A percentile compares a stretch with the other conserved stretches of the same genome.
These are phyloP conservation scores for Plasmodium knowlesi DNA, from an alignment of 169 alveolate species.

Conservation along the genomic window DNA sequence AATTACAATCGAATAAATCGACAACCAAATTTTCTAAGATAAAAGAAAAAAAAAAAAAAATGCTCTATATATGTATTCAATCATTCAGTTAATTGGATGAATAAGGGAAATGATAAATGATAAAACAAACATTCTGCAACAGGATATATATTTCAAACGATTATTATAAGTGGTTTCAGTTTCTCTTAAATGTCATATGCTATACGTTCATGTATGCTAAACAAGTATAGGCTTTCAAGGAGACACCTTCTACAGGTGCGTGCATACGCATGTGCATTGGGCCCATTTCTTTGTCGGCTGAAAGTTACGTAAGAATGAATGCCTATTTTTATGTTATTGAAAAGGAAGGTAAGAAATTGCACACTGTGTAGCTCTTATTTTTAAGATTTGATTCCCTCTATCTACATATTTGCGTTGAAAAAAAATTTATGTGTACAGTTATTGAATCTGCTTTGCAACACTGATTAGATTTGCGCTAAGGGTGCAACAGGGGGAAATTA, in stretches of 20 bases:
- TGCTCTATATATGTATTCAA: neutral
- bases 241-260: neutral
- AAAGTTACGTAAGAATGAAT: neutral
- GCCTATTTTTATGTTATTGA: neutral
- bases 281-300: neutral
- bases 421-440: neutral
- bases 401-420: neutral
- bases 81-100: neutral
- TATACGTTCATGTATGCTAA: neutral
- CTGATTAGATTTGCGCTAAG: neutral
- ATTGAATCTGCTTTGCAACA: neutral
- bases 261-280: neutral
- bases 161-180: neutral
- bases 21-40: neutral
- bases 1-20: conserved; percentile 39
- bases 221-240: neutral
- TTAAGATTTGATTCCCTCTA: neutral
- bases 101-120: neutral
- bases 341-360: neutral
- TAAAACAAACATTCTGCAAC: neutral
- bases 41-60: neutral
- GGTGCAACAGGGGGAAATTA: neutral
- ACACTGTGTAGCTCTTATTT: neutral
- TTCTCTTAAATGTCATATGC: neutral
- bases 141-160: neutral